phyloP scores from a whole-genome alignment of 306 rosid species.

The Cucumis melo region DNA sequence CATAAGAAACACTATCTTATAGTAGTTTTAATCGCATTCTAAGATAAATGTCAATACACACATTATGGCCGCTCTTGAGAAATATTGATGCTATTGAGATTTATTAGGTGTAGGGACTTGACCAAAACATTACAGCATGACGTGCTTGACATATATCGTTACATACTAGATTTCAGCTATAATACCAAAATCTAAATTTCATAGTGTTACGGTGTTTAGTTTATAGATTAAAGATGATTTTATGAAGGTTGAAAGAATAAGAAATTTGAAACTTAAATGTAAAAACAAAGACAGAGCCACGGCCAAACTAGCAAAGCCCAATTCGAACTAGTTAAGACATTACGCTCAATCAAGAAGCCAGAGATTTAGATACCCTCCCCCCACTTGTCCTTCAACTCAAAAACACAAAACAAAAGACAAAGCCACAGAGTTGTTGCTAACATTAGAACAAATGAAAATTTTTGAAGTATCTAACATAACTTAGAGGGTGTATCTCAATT shows the following conservation, averaged over 20 bases:
- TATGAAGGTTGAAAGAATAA: background rate
- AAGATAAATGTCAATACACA: background rate
- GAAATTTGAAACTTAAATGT: background rate
- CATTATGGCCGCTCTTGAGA: background rate
- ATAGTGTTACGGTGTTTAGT: background rate
- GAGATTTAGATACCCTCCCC: background rate
- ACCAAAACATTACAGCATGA: no score
- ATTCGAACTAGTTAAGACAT: no score
- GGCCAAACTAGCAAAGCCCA: no score
- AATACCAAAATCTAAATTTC: background rate
- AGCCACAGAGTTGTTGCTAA: background rate
- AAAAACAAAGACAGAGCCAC: background rate
- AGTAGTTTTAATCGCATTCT: background rate
- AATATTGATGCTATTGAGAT: background rate
- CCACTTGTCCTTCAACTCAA: background rate
- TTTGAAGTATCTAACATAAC: no score
- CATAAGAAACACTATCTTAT: background rate
- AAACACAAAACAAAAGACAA: no score
- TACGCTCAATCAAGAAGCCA: no score
- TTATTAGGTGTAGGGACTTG: background rate
- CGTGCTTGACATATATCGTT: background rate
- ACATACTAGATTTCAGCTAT: background rate
- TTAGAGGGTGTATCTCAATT: background rate
- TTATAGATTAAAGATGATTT: background rate
- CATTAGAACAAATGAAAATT: background rate